Evolutionary conservation across 768 basidiomycete species (phyloP).

Genomic region (Pleurotus citrinopileatus): DNA sequence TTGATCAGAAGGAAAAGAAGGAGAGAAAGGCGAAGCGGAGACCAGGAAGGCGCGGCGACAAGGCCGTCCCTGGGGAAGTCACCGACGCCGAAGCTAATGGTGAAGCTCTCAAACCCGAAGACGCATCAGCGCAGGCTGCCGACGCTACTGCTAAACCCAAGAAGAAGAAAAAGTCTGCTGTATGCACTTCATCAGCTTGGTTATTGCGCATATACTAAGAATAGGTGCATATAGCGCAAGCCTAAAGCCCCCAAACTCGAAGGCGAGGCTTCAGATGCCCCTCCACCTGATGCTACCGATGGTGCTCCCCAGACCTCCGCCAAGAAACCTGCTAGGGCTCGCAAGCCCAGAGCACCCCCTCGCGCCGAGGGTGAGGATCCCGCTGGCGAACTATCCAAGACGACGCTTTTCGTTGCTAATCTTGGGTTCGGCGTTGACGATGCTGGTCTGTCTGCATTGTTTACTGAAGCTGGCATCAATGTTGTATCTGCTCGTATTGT

Average conservation of each 20-base stretch:
- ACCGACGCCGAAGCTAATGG: constrained; percentile 88
- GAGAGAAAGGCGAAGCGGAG: constrained; percentile 78
- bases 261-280: constrained; percentile 37
- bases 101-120: constrained; percentile 60
- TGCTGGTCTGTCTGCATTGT: constrained; percentile 72
- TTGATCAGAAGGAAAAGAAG: constrained; percentile 83
- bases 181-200: constrained; percentile 32
- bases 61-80: constrained; percentile 85
- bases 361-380: constrained; percentile 84
- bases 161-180: constrained; percentile 72
- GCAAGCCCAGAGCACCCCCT: constrained; percentile 53
- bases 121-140: constrained; percentile 48
- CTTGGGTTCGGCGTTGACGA: constrained; percentile 94
- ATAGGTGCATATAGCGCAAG: constrained; percentile 48
- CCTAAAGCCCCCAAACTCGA: constrained; percentile 43
- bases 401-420: constrained; percentile 94
- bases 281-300: constrained; percentile 30
- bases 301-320: constrained; percentile 29
- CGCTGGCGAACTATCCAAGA: constrained; percentile 84
- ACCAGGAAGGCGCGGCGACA: constrained; percentile 82
- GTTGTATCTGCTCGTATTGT: constrained; percentile 90
- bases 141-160: constrained; percentile 77
- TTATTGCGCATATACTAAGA: constrained; percentile 16
- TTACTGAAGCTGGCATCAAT: constrained; percentile 81
- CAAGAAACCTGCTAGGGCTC: constrained; percentile 51